Conservation (phyloP, 345 rosid genomes). For the Rhizophora apiculata region DNA sequence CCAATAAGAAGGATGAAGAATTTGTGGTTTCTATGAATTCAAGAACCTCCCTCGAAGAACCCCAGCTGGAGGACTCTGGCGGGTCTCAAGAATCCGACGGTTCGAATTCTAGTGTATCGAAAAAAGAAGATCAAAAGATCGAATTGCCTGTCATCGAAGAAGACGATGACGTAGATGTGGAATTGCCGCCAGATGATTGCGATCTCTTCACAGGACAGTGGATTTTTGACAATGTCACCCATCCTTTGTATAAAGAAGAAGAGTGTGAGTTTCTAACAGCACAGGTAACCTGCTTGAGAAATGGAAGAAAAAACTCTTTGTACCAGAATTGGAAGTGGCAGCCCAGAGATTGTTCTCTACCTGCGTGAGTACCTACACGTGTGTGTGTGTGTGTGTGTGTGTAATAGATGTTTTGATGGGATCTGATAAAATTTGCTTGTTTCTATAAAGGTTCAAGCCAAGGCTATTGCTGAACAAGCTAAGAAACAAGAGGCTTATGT, state of each 20-base stretch:
- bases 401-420: not conserved
- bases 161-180: slow-evolving; percentile 48
- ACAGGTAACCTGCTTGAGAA: slow-evolving; percentile 86
- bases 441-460: slow-evolving; percentile 55
- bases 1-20: slow-evolving; percentile 25
- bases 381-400: not conserved
- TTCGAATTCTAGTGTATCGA: slow-evolving; percentile 16
- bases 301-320: slow-evolving; percentile 77
- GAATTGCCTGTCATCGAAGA: slow-evolving; percentile 30
- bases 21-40: slow-evolving; percentile 18
- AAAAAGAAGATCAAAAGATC: slow-evolving; percentile 31
- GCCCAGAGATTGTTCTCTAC: slow-evolving; percentile 79
- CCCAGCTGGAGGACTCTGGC: slow-evolving; percentile 10
- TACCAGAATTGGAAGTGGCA: slow-evolving; percentile 98
- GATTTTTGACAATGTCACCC: slow-evolving; percentile 63
- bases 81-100: slow-evolving; percentile 23
- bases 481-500: slow-evolving; percentile 94
- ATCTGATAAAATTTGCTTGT: not conserved
- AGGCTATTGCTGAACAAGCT: slow-evolving; percentile 68
- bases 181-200: slow-evolving; percentile 72
- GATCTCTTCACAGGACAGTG: slow-evolving; percentile 85
- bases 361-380: slow-evolving; percentile 41
- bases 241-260: slow-evolving; percentile 75
- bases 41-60: slow-evolving; percentile 34
- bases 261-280: slow-evolving; percentile 77